A percentile compares a stretch with the other conserved stretches of the same genome.
Evolutionary conservation across 106 monocot species (phyloP).

Genomic region (Dendrobium nobile): DNA sequence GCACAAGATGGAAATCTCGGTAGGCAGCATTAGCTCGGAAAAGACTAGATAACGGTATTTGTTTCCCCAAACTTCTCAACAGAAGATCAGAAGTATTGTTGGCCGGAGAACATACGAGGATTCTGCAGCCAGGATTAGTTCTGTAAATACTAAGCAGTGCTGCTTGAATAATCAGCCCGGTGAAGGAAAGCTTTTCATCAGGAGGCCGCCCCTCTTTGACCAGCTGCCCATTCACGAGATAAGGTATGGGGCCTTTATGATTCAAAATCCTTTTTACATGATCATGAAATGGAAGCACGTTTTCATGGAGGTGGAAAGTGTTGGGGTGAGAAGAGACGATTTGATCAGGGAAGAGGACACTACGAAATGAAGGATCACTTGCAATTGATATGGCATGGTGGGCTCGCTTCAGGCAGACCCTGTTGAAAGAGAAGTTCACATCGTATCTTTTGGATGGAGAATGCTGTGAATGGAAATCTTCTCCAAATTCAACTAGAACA

Average conservation of each 20-base stretch:
- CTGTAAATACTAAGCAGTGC: conserved; percentile 16
- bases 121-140: not conserved
- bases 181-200: not conserved
- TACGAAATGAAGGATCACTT: conserved; percentile 14
- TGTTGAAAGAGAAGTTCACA: conserved; percentile 50
- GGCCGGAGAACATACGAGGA: conserved; percentile 33
- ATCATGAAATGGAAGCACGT: not conserved
- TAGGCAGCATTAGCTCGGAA: conserved; percentile 46
- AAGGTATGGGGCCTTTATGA: conserved; percentile 19
- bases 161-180: conserved; percentile 7
- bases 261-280: conserved; percentile 8
- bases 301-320: not conserved
- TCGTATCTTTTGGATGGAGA: conserved; percentile 23
- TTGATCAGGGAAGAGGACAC: conserved; percentile 28
- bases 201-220: not conserved
- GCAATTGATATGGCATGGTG: conserved; percentile 27
- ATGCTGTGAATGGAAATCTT: conserved; percentile 36
- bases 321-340: not conserved
- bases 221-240: conserved; percentile 26
- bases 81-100: conserved; percentile 27
- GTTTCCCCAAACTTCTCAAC: not conserved
- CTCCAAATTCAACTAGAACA: conserved; percentile 28
- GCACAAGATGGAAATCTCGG: conserved; percentile 19
- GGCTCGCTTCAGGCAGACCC: conserved; percentile 33
- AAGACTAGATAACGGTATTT: conserved; percentile 5